A percentile compares a stretch with the other conserved stretches of the same genome.
Conservation (phyloP, 1,284 basidiomycete species). For the Vanrija sp. region DNA sequence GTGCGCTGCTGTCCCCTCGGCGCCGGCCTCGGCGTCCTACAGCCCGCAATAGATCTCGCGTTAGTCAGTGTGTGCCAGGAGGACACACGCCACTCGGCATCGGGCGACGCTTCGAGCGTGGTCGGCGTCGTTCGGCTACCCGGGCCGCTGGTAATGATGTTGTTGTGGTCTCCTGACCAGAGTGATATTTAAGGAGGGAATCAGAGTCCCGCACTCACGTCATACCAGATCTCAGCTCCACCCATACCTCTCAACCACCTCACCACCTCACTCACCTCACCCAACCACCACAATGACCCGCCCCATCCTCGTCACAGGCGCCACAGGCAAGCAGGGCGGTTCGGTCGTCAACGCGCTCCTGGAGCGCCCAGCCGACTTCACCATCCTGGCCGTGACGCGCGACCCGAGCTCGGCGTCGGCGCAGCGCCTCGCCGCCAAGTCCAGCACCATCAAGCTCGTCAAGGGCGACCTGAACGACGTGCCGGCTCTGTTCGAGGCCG, state of each 20-base stretch:
- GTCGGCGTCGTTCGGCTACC: too few relatives aligned
- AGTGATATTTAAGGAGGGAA: too few relatives aligned
- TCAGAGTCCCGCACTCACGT: too few relatives aligned
- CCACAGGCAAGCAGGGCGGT: constrained; percentile 53
- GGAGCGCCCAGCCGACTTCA: constrained; percentile 12
- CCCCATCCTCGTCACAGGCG: constrained; percentile 50
- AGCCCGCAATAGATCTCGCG: too few relatives aligned
- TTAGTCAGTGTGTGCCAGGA: too few relatives aligned
- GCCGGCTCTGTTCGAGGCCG: constrained; percentile 14
- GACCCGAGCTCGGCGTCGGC: constrained; percentile 16
- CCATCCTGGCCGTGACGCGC: constrained; percentile 30
- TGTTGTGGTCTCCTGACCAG: too few relatives aligned
- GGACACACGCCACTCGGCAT: too few relatives aligned
- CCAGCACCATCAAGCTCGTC: constrained; percentile 22
- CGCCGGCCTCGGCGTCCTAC: too few relatives aligned
- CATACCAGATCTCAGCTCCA: too few relatives aligned
- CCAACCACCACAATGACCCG: constrained; percentile 2
- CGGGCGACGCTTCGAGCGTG: too few relatives aligned
- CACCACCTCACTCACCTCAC: background rate
- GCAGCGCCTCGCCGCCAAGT: constrained; percentile 14
- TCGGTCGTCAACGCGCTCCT: constrained; percentile 40
- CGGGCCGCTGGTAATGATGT: too few relatives aligned
- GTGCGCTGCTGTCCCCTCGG: too few relatives aligned
- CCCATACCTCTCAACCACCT: background rate
- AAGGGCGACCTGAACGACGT: constrained; percentile 17